Percentiles rank a stretch among this genome's conserved stretches.
These are phyloP conservation scores for Sphagnum magellanicum DNA, from an alignment of 228 moss, liverwort and hornwort genomes.

Conservation along the genomic window DNA sequence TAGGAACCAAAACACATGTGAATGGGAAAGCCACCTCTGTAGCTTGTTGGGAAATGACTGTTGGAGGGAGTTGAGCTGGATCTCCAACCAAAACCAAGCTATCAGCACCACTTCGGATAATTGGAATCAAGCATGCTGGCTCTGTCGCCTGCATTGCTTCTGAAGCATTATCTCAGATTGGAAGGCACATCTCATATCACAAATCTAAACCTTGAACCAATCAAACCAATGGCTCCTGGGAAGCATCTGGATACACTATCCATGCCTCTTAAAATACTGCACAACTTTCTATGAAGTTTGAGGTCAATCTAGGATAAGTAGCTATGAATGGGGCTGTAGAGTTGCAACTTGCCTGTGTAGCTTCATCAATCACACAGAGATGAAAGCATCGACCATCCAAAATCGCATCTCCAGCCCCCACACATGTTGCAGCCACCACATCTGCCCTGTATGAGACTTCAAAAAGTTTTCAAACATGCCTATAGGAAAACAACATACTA, in stretches of 20 bases:
- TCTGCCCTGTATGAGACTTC: slow-evolving; percentile 49
- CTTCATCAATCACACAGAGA: slow-evolving; percentile 90
- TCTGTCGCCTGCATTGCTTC: slow-evolving; percentile 60
- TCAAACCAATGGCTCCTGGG: no score
- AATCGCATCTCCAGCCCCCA: slow-evolving; percentile 77
- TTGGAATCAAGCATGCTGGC: slow-evolving; percentile 77
- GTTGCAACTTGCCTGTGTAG: slow-evolving; percentile 65
- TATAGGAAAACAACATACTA: no score
- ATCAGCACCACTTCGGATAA: slow-evolving; percentile 84
- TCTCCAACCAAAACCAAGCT: slow-evolving; percentile 89
- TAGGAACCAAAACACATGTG: background rate
- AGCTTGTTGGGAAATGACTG: slow-evolving; percentile 76
- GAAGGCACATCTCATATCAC: background rate
- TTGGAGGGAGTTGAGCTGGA: slow-evolving; percentile 94
- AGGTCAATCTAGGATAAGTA: background rate
- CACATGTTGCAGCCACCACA: slow-evolving; percentile 84
- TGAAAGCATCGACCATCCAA: slow-evolving; percentile 68
- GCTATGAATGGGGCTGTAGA: background rate
- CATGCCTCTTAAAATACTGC: no score
- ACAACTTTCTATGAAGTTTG: background rate
- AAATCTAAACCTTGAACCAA: no score
- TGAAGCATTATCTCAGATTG: no score
- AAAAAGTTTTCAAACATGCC: background rate
- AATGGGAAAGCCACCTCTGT: slow-evolving; percentile 38
- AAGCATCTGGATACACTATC: no score